Conservation (phyloP, 768 basidiomycete genomes). For the Suillus discolor region DNA sequence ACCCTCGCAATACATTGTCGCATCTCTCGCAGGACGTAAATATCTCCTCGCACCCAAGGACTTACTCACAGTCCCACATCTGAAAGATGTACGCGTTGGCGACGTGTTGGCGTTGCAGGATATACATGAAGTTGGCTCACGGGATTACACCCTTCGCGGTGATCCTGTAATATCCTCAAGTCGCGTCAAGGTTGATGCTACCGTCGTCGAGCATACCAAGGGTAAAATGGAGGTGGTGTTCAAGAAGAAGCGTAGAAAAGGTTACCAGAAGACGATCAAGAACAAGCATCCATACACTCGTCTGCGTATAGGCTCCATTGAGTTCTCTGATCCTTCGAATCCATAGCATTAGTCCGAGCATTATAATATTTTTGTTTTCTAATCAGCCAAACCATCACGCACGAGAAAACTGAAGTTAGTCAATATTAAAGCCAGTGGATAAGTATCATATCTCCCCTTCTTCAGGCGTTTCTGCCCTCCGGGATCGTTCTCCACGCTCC, state of each 20-base stretch:
- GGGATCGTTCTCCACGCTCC: conserved; percentile 40
- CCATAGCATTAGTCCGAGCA: conserved; percentile 25
- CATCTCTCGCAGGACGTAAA: conserved; percentile 82
- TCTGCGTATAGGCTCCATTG: conserved; percentile 85
- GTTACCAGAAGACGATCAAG: conserved; percentile 91
- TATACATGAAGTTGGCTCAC: conserved; percentile 93
- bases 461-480: conserved; percentile 77
- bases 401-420: background rate
- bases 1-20: conserved; percentile 90
- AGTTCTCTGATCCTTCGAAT: conserved; percentile 39
- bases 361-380: background rate
- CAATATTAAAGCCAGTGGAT: background rate
- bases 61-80: conserved; percentile 89
- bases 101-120: conserved; percentile 81
- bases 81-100: conserved; percentile 85
- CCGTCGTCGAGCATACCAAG: conserved; percentile 98
- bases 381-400: background rate
- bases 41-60: conserved; percentile 92
- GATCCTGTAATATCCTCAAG: conserved; percentile 67
- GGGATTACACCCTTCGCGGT: conserved; percentile 90
- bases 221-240: conserved; percentile 88
- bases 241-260: conserved; percentile 99
- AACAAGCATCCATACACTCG: conserved; percentile 97
- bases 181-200: conserved; percentile 77
- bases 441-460: conserved; percentile 77